Percentiles rank a stretch among this genome's conserved stretches.
These are phyloP conservation scores for Sindora glabra DNA, from an alignment of 306 rosid genomes.

Conservation along the genomic window DNA sequence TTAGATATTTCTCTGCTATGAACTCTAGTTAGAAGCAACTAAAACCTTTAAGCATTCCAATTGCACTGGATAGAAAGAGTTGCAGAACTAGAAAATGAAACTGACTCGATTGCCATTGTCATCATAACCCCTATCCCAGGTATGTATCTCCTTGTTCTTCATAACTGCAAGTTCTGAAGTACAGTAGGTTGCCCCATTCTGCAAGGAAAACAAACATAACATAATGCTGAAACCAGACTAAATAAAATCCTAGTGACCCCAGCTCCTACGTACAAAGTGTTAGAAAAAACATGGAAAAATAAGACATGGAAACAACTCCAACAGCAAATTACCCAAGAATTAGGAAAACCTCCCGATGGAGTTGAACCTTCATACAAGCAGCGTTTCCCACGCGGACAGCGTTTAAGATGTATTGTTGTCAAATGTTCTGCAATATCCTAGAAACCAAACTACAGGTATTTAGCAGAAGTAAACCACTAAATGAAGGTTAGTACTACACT, in stretches of 20 bases:
- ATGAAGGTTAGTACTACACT: neutral
- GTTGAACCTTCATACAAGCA: constrained; percentile 97
- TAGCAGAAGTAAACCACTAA: neutral
- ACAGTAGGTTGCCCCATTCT: constrained; percentile 89
- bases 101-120: constrained; percentile 83
- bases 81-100: neutral
- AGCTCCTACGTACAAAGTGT: too few species aligned
- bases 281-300: too few species aligned
- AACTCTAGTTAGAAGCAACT: neutral
- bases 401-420: constrained; percentile 73
- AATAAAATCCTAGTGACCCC: neutral
- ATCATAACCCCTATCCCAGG: constrained; percentile 91
- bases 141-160: constrained; percentile 88
- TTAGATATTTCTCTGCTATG: neutral
- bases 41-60: neutral
- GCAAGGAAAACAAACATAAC: constrained; percentile 19
- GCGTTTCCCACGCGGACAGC: constrained; percentile 94
- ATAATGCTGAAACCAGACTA: neutral
- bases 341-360: constrained; percentile 92
- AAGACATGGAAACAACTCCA: too few species aligned
- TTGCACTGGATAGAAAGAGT: neutral
- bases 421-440: constrained; percentile 95
- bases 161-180: constrained; percentile 72
- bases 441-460: constrained; percentile 3
- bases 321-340: constrained; percentile 72